Evolutionary conservation across 2,329 filamentous ascomycete genomes (phyloP).

Genomic region (Sclerotinia nivalis): DNA sequence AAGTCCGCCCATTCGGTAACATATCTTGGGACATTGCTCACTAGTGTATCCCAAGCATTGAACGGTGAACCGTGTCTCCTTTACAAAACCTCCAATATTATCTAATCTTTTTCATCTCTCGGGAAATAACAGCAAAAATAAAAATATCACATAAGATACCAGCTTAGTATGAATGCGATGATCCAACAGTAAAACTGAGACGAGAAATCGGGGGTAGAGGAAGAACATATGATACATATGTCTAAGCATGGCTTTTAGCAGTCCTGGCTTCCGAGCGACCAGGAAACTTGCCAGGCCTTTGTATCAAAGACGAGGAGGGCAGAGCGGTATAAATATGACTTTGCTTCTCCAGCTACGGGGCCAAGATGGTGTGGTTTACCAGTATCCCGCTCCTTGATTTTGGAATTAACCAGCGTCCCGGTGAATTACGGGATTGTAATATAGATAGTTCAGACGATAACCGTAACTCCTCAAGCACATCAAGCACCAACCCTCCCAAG

Average conservation of each 20-base stretch:
- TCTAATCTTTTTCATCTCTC: not conserved
- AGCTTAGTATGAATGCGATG: not conserved
- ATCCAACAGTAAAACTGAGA: not conserved
- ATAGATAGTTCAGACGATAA: not conserved
- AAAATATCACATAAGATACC: fast-evolving
- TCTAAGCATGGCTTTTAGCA: too few species aligned
- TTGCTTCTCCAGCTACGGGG: too few species aligned
- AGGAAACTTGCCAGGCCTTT: too few species aligned
- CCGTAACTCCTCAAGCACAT: not conserved
- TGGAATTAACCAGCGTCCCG: not conserved
- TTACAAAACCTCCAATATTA: fast-evolving
- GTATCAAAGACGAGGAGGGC: too few species aligned
- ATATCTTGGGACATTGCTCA: too few species aligned
- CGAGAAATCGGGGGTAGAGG: not conserved
- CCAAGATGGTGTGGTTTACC: not conserved
- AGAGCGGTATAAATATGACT: not conserved
- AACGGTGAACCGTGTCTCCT: not conserved
- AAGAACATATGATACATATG: not conserved
- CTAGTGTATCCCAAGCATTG: too few species aligned
- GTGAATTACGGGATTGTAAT: too few species aligned
- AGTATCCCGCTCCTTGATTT: not conserved
- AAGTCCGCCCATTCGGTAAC: too few species aligned
- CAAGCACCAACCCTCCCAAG: not conserved
- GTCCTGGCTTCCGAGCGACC: too few species aligned
- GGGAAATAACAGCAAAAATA: not conserved